Conservation (phyloP, 768 basidiomycete species). For the Chalciporus piperatus region DNA sequence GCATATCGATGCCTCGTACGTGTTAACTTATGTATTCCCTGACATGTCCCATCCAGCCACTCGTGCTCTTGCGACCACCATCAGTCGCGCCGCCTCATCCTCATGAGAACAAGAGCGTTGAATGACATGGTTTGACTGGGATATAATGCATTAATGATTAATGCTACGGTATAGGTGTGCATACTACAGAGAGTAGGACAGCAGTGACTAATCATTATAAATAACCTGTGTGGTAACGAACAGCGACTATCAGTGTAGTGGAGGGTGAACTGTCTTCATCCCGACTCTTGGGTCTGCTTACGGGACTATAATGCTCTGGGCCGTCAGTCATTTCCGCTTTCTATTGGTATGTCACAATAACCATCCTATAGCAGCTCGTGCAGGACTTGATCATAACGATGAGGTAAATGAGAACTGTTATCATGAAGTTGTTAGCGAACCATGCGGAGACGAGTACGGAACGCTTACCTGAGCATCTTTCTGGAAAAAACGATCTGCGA, state of each 20-base stretch:
- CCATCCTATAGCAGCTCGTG: constrained; percentile 57
- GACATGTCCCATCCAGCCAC: no score
- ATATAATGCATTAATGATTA: neutral
- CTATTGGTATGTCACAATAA: neutral
- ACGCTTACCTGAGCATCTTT: constrained; percentile 71
- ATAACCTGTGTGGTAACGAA: neutral
- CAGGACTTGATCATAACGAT: constrained; percentile 74
- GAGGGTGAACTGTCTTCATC: no score
- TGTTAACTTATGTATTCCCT: no score
- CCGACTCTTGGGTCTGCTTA: no score
- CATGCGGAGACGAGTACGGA: neutral
- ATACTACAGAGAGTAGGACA: constrained; percentile 16
- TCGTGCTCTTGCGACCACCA: no score
- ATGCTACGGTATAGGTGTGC: constrained; percentile 4
- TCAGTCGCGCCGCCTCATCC: neutral
- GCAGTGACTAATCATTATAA: constrained; percentile 1
- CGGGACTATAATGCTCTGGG: constrained; percentile 5
- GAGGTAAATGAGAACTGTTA: constrained; percentile 68
- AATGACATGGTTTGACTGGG: neutral
- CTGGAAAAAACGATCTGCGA: constrained; percentile 76
- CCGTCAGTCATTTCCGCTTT: neutral
- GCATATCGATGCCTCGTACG: no score
- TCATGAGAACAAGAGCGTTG: neutral
- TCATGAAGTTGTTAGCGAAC: constrained; percentile 2
- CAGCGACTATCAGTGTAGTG: constrained; percentile 12